Percentiles rank a stretch among this genome's conserved stretches.
These are phyloP conservation scores for Comarum palustre DNA, from an alignment of 306 rosid genomes.

Conservation along the genomic window DNA sequence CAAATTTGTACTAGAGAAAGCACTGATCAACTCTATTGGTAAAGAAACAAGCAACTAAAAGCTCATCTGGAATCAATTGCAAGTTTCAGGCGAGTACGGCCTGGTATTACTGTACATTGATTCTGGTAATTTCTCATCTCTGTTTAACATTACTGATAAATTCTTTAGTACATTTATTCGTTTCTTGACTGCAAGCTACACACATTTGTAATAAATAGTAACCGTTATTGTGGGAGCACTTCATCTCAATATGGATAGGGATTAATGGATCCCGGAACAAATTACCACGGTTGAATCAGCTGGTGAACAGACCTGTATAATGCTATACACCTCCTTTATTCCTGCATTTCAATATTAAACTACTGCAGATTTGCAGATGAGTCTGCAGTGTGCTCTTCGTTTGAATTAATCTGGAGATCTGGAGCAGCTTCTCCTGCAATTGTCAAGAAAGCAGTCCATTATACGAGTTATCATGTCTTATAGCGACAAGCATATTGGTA, in stretches of 20 bases:
- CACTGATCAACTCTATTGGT: too few relatives aligned
- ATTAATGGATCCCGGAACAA: not conserved
- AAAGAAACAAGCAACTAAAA: not conserved
- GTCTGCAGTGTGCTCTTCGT: not conserved
- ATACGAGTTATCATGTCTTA: not conserved
- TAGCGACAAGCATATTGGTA: not conserved
- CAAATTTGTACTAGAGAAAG: too few relatives aligned
- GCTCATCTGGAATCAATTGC: not conserved
- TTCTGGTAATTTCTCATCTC: not conserved
- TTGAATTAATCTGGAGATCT: conserved; percentile 13
- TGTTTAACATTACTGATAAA: not conserved
- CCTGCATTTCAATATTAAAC: not conserved
- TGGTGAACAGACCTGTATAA: not conserved
- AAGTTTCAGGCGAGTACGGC: not conserved
- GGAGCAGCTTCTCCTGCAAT: conserved; percentile 32
- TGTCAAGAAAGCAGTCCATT: not conserved
- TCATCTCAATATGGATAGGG: not conserved
- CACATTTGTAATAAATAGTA: not conserved
- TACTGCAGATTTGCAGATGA: not conserved
- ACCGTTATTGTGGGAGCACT: not conserved
- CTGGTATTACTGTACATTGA: not conserved
- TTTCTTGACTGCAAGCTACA: not conserved
- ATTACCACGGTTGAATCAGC: conserved; percentile 1
- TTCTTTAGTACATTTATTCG: not conserved
- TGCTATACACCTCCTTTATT: conserved; percentile 6